These are phyloP conservation scores for Elsinoe fawcettii DNA, from an alignment of 2,329 filamentous ascomycete genomes.

Conservation along the genomic window DNA sequence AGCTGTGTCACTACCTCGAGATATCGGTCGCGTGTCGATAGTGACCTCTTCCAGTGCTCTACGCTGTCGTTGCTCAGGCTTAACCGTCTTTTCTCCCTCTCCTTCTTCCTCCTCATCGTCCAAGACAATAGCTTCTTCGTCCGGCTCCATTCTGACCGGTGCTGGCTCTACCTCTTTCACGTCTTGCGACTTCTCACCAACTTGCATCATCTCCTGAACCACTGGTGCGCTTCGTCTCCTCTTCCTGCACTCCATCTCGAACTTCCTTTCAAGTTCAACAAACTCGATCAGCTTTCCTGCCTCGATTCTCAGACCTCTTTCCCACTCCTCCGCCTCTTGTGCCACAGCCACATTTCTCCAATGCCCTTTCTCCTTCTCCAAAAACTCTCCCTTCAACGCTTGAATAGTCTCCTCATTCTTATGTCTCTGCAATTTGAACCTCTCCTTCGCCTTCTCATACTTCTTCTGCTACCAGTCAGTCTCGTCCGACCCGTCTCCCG, in stretches of 20 bases:
- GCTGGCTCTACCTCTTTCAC: conserved; percentile 29
- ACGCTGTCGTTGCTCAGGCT: not conserved
- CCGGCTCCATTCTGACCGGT: conserved; percentile 18
- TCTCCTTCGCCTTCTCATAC: conserved; percentile 20
- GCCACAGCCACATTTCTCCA: conserved; percentile 33
- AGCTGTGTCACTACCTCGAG: not conserved
- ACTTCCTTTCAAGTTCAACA: conserved; percentile 64
- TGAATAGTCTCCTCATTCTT: conserved; percentile 32
- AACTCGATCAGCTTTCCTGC: conserved; percentile 69
- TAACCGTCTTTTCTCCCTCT: not conserved
- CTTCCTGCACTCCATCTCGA: conserved; percentile 29
- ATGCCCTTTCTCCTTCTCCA: conserved; percentile 56
- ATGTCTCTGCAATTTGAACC: conserved; percentile 24
- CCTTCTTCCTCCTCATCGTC: not conserved
- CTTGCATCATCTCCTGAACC: conserved; percentile 38
- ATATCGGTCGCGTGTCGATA: not conserved
- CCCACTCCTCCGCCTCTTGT: conserved; percentile 59
- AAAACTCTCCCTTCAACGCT: conserved; percentile 47
- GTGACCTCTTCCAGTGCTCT: not conserved
- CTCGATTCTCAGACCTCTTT: conserved; percentile 55
- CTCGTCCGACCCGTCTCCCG: conserved; percentile 13
- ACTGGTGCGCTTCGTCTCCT: conserved; percentile 36
- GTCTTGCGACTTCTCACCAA: conserved; percentile 26
- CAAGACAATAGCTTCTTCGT: conserved; percentile 18
- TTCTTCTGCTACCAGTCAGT: conserved; percentile 18